Base-by-base conservation (phyloP, 352 stramenopile species). In the Globisporangium parvum region DNA sequence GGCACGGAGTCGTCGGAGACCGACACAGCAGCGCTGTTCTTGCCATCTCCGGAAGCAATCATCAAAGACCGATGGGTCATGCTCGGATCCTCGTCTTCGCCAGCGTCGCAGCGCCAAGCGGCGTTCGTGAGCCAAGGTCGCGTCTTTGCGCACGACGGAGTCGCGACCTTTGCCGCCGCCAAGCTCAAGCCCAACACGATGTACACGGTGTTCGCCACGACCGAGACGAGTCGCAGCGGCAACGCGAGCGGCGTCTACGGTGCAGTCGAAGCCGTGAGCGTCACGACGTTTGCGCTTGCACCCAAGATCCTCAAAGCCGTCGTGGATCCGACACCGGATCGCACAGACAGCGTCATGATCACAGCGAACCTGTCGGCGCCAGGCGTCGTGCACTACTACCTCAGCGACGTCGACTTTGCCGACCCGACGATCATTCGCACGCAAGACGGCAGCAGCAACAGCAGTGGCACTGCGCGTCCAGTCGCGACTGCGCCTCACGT, bases 361-460 rank as follows among this genome's bases (percentile, higher is more conserved):
- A 75, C 69, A 6, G 70, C 69, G 14, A 93, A 93, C 51, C 42
- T 91, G 14, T 86, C 84, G 18, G 55, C 74, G 1, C 79, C 84
- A 6, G 84, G 81, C 0, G 64, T 80, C 18, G 53, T 93, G 10
- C 80, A 91, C 55, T 92, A 90, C 56, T 82, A 85, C 21, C 46
- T 91, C 21, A 88, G 69, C 11, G 78, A 93, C 31, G 67, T 84
- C 2, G 84, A 92, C 47, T 90, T 91, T 57, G 73, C 80, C 0
- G 84, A 92, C 37, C 84, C 80, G n/a, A 54, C 60, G 0, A 55
- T 85, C 8, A 88, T 93, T 28, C 73, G 52, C 39, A 3, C 39
- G 53, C n/a, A 47, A 42, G 20, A 41, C 54, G 31, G 33, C 20
- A 14, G 14, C 23, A 47, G 37, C 51, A 24, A 26, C 12, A 14